phyloP scores from a whole-genome alignment of 2,329 filamentous ascomycete species.

The Pleurostoma richardsiae region DNA sequence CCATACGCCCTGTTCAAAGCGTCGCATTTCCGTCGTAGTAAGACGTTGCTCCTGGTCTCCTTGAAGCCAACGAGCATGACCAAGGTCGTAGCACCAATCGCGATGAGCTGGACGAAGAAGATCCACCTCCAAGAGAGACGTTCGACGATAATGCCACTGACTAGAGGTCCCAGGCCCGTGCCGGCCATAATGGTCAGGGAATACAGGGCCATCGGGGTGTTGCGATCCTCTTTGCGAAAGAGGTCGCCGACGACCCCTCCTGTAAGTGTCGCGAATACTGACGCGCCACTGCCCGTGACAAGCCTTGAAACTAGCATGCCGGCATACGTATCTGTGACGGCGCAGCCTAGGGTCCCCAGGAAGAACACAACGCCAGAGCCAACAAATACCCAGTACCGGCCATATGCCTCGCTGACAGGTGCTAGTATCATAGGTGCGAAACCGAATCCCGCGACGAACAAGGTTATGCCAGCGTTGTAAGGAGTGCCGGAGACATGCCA shows the following conservation, averaged over 20 bases:
- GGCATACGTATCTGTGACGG: constrained; percentile 50
- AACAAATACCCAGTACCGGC: constrained; percentile 23
- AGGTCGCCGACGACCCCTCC: constrained; percentile 65
- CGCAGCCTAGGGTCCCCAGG: constrained; percentile 45
- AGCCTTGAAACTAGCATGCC: constrained; percentile 61
- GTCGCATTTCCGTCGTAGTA: constrained; percentile 55
- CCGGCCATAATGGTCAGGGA: constrained; percentile 56
- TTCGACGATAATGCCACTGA: constrained; percentile 54
- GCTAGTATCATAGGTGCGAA: constrained; percentile 64
- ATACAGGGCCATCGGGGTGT: constrained; percentile 66
- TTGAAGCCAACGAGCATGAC: constrained; percentile 43
- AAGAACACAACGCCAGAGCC: constrained; percentile 27
- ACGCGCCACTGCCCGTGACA: constrained; percentile 56
- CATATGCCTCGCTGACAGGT: constrained; percentile 59
- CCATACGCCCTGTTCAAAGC: constrained; percentile 58
- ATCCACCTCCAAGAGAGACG: constrained; percentile 41
- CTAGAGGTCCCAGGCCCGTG: constrained; percentile 56
- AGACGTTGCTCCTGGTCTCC: constrained; percentile 63
- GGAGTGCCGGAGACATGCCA: constrained; percentile 55
- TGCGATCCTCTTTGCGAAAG: constrained; percentile 57
- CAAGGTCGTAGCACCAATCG: constrained; percentile 47
- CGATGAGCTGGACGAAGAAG: constrained; percentile 62
- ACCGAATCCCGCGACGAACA: constrained; percentile 60
- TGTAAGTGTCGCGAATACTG: constrained; percentile 38
- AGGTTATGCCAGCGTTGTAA: constrained; percentile 55